Base-by-base conservation (phyloP, 1,284 basidiomycete genomes). In the Omphalotus olearius region DNA sequence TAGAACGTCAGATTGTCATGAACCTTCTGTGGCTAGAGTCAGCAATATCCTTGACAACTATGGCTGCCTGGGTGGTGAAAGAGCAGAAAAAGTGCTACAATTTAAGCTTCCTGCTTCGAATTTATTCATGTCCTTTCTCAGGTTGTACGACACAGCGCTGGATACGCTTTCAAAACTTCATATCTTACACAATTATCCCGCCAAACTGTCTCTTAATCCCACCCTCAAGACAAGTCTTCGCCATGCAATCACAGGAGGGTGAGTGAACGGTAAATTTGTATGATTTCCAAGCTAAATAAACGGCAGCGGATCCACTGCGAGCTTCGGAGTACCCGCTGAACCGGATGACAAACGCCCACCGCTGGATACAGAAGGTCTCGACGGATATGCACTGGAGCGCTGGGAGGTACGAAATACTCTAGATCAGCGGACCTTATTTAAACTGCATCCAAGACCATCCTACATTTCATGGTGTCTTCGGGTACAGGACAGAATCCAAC, bases 381-480 rank as follows among this genome's bases (percentile, higher is more conserved):
- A 98, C 65, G 74, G 79, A 17, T 94, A 93, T 63, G 94, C 96
- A 1, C 76, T 95, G 36, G 87, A 92, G 58, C 83, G 91, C 53
- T 99, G 97, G 95, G 97, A 99, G 80, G 92, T 90, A 60, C 57
- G 78, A 66, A 38, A 37, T 45, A 17, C 42, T 26, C 50, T 47
- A 18, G n/a, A 33, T 45, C 23, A 20, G 50, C 6, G 26, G 17
- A 39, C 35, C 4, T 25, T 42, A 20, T 23, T 43, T 39, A 45
- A 41, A 42, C 43, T 38, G 43, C 45, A 42, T 33, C 30, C n/a
- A 59, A 93, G 92, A 93, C 91, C 0, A 97, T 99, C 60, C 76
- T 98, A 47, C 95, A 98, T 69, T 99, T 92, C 67, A 98, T 99
- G 95, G 97, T 99, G 1, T 95, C 94, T 2, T 95, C 93, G 25